Evolutionary conservation across 495 filamentous ascomycete genomes (phyloP).

Genomic region (Friedmanniomyces simplex): DNA sequence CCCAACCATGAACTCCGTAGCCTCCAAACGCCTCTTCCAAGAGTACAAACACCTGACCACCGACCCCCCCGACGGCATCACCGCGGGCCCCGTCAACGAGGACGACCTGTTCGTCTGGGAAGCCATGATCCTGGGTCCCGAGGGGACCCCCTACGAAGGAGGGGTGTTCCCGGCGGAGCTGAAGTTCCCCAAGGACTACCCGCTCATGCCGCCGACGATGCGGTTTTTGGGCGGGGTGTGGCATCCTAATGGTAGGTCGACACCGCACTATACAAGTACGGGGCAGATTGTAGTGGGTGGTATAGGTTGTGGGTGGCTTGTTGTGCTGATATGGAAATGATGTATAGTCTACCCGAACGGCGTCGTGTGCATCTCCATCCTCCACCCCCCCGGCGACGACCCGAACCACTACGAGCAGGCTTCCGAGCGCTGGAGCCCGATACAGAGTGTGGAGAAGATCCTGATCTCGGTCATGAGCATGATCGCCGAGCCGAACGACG

Average conservation of each 20-base stretch:
- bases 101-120: slow-evolving; percentile 97
- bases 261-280: slow-evolving; percentile 10
- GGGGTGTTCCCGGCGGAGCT: slow-evolving; percentile 90
- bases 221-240: slow-evolving; percentile 84
- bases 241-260: slow-evolving; percentile 81
- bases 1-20: slow-evolving; percentile 46
- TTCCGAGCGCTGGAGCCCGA: slow-evolving; percentile 88
- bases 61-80: slow-evolving; percentile 87
- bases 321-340: too few relatives aligned
- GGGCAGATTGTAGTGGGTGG: too few relatives aligned
- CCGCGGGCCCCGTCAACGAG: slow-evolving; percentile 83
- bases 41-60: slow-evolving; percentile 85
- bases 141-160: slow-evolving; percentile 90
- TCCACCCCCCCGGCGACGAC: slow-evolving; percentile 96
- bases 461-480: slow-evolving; percentile 97
- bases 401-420: slow-evolving; percentile 98
- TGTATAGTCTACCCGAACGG: slow-evolving; percentile 94
- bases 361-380: slow-evolving; percentile 91
- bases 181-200: slow-evolving; percentile 93
- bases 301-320: too few relatives aligned
- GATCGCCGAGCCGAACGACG: slow-evolving; percentile 96
- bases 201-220: slow-evolving; percentile 87
- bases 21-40: slow-evolving; percentile 89
- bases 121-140: slow-evolving; percentile 88
- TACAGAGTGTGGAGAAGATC: slow-evolving; percentile 97